Base-by-base conservation (phyloP, 176 grass and related monocot species). In the Poa annua region DNA sequence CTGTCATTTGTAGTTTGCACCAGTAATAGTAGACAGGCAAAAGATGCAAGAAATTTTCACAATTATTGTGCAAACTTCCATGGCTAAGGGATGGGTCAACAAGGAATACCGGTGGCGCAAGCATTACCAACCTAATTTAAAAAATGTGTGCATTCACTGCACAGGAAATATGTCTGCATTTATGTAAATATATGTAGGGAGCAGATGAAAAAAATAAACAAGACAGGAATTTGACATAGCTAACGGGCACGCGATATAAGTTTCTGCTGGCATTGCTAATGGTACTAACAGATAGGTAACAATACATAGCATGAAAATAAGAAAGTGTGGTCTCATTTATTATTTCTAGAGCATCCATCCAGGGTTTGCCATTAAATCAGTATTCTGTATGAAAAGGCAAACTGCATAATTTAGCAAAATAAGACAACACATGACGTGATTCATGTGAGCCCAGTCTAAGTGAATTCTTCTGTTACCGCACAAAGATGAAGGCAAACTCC, bases 301-400 rank as follows among this genome's bases (percentile, higher is more conserved):
- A 64, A 24, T 63, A 52, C 29, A 84, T 21, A 65, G 25, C 51
- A 82, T 39, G 26, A 84, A 0, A 17, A 65, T 8, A 65, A 84
- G 12, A 56, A 19, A 69, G 20, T 5, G 5, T 3, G 6, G 17
- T 65, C 62, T 8, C 20, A 24, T 66, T 36, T 50, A 14, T 48
- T 64, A 6, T 22, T 15, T 34, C 45, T 65, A 84, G 44, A 64
- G 41, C 45, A 84, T 52, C 8, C 5, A 75, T 38, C 32, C 52
- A 61, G 71, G 41, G 25, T 63, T 83, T 21, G 33, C 5, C 7
- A 38, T 8, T 83, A 74, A 74, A 49, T 62, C 8, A 19, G 64
- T 25, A 76, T 16, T 15, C 65, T 63, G 51, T 19, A 83, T 19
- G 45, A n/a, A 72, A 81, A 44, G 72, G 62, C 54, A 60, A 44